A percentile compares a stretch with the other conserved stretches of the same genome.
Evolutionary conservation across 176 grass and related monocot genomes (phyloP).

Genomic region (Eragrostis curvula): DNA sequence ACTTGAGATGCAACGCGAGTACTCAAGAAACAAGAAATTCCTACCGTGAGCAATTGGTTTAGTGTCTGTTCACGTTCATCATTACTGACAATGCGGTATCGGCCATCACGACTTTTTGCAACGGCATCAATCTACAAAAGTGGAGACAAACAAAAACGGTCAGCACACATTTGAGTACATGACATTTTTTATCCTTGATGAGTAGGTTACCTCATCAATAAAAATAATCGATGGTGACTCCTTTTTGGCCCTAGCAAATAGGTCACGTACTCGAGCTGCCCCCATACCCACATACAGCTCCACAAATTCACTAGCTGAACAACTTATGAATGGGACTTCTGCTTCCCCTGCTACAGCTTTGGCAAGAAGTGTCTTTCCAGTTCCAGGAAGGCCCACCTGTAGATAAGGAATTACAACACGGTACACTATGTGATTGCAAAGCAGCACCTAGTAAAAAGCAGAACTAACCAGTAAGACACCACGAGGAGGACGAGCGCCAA

Average conservation of each 20-base stretch:
- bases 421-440: conserved; percentile 25
- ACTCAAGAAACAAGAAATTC: conserved; percentile 30
- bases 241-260: conserved; percentile 96
- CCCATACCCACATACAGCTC: conserved; percentile 99
- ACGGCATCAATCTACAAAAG: conserved; percentile 89
- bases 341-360: conserved; percentile 99
- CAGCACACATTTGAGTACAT: conserved; percentile 37
- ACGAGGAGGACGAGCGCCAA: conserved; percentile 98
- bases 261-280: conserved; percentile 93
- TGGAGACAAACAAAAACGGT: not conserved
- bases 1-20: conserved; percentile 17
- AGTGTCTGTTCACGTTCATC: conserved; percentile 98
- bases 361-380: conserved; percentile 98
- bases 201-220: conserved; percentile 86
- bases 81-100: conserved; percentile 93
- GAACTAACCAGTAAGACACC: conserved; percentile 96
- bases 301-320: conserved; percentile 99
- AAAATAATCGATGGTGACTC: conserved; percentile 97
- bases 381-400: conserved; percentile 96
- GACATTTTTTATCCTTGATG: not conserved
- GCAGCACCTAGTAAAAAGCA: conserved; percentile 12
- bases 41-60: conserved; percentile 97
- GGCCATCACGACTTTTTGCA: conserved; percentile 97
- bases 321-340: conserved; percentile 99
- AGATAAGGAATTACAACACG: conserved; percentile 41